These are phyloP conservation scores for Papilionanthe hybrid DNA, from an alignment of 116 monocot species.

Conservation along the genomic window DNA sequence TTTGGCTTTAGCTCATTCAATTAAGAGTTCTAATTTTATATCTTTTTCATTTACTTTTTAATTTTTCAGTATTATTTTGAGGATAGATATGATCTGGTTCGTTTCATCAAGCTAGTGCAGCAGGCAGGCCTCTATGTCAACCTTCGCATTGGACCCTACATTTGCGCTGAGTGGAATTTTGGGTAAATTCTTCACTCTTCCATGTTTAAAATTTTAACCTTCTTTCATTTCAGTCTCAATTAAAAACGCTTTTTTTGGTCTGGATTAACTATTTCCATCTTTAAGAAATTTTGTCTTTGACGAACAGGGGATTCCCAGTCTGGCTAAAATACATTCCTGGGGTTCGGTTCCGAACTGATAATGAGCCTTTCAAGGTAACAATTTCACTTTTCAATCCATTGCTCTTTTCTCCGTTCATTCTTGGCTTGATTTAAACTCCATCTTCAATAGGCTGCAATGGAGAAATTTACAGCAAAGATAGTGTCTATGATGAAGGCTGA, in stretches of 20 bases:
- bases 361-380: conserved; percentile 51
- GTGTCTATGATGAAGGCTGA: conserved; percentile 79
- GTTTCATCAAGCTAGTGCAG: conserved; percentile 6
- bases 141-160: conserved; percentile 10
- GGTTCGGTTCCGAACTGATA: conserved; percentile 45
- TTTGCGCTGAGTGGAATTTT: conserved; percentile 12
- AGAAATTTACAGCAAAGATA: conserved; percentile 63
- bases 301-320: conserved; percentile 45
- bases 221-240: too few species aligned
- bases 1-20: background rate
- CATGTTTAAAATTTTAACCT: background rate
- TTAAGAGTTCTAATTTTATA: background rate
- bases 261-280: too few species aligned
- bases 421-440: background rate
- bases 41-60: background rate
- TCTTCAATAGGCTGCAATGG: conserved; percentile 48
- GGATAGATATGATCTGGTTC: conserved; percentile 5
- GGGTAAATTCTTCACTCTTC: background rate
- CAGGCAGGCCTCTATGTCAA: conserved; percentile 1
- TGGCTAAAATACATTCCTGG: conserved; percentile 60
- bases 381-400: background rate
- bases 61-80: conserved; percentile 4
- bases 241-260: too few species aligned
- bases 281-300: background rate
- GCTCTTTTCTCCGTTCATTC: background rate